These are phyloP conservation scores for Astrothelium subdiscretum DNA, from an alignment of 495 filamentous ascomycete species.

Conservation along the genomic window DNA sequence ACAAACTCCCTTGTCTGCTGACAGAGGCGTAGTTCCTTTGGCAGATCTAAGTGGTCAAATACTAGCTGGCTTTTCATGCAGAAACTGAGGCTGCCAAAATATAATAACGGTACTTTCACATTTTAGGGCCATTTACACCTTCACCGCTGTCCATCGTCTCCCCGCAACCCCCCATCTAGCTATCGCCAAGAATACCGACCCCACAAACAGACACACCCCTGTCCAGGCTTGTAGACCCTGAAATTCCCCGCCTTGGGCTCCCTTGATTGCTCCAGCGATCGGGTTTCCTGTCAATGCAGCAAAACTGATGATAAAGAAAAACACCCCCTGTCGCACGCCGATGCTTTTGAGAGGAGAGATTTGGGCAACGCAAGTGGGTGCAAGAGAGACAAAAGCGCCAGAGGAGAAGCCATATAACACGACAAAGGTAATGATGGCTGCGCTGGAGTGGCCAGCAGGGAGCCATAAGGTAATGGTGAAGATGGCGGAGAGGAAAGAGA, in stretches of 20 bases:
- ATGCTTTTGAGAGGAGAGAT: not conserved
- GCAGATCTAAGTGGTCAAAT: no score
- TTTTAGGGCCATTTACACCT: no score
- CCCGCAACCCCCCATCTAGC: not conserved
- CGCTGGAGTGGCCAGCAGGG: conserved; percentile 40
- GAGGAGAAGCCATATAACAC: conserved; percentile 62
- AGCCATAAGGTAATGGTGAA: conserved; percentile 47
- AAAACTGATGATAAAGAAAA: not conserved
- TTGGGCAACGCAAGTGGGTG: conserved; percentile 32
- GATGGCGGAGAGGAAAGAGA: not conserved
- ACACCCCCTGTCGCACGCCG: not conserved
- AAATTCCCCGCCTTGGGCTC: not conserved
- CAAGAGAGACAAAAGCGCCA: conserved; percentile 57
- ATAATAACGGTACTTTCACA: no score
- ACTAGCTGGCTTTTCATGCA: no score
- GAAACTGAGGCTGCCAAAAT: no score
- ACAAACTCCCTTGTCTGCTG: no score
- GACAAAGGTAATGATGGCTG: conserved; percentile 45
- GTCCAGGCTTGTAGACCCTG: not conserved
- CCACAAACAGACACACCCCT: not conserved
- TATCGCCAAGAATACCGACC: not conserved
- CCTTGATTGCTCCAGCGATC: not conserved
- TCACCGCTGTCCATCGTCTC: no score
- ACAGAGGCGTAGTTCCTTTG: no score
- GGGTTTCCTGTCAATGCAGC: not conserved